These are phyloP conservation scores for Exidia glandulosa DNA, from an alignment of 768 basidiomycete genomes.

Conservation along the genomic window DNA sequence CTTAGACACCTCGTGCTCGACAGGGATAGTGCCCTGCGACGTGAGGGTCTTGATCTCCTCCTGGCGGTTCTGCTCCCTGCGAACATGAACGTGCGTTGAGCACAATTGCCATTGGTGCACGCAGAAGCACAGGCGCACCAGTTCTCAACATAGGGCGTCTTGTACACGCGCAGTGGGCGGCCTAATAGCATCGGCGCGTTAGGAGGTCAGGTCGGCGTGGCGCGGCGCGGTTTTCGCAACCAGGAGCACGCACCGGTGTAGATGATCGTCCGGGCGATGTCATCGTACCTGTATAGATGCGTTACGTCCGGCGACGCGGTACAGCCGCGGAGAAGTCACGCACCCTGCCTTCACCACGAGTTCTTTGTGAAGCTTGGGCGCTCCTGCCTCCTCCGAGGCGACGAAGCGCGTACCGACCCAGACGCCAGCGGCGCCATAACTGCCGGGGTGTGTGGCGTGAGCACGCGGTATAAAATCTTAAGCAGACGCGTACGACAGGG, in stretches of 20 bases:
- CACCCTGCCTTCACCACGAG: constrained; percentile 47
- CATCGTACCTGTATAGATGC: constrained; percentile 38
- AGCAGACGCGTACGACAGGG: constrained; percentile 41
- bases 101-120: background rate
- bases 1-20: constrained; percentile 56
- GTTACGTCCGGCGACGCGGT: background rate
- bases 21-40: constrained; percentile 58
- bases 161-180: constrained; percentile 71
- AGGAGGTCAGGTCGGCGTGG: background rate
- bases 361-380: constrained; percentile 63
- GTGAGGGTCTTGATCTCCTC: constrained; percentile 50
- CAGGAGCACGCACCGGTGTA: constrained; percentile 32
- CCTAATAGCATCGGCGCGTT: constrained; percentile 34
- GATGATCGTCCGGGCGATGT: constrained; percentile 57
- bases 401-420: constrained; percentile 89
- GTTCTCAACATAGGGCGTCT: constrained; percentile 65
- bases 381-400: constrained; percentile 69
- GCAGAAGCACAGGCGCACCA: constrained; percentile 35
- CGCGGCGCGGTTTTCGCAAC: background rate
- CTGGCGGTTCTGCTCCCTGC: constrained; percentile 51
- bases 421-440: constrained; percentile 74
- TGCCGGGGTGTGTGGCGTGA: constrained; percentile 18
- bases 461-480: constrained; percentile 12
- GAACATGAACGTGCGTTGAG: constrained; percentile 10
- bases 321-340: background rate